Evolutionary conservation across 306 rosid genomes (phyloP).

Genomic region (Aeschynomene evenia): DNA sequence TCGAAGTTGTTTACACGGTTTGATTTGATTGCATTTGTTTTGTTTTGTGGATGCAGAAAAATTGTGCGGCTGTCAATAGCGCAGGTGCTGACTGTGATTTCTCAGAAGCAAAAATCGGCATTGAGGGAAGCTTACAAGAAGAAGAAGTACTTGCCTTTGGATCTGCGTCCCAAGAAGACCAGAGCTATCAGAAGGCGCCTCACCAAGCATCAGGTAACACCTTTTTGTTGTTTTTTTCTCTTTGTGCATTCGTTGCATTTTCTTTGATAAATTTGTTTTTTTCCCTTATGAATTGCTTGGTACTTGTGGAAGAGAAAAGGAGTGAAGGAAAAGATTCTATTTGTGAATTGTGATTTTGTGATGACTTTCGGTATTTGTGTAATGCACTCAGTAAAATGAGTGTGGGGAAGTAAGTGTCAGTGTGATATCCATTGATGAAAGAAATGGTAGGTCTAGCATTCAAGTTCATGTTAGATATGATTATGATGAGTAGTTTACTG

Average conservation of each 20-base stretch:
- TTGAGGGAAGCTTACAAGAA: constrained; percentile 63
- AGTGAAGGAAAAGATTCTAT: neutral
- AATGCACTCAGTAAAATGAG: neutral
- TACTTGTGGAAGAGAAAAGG: neutral
- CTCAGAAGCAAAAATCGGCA: constrained; percentile 66
- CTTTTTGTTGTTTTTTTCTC: neutral
- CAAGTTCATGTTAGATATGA: neutral
- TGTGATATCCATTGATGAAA: neutral
- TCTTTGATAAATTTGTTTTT: neutral
- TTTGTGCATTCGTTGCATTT: too few species aligned
- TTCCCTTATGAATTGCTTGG: neutral
- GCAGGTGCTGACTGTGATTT: constrained; percentile 63
- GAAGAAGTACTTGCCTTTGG: constrained; percentile 63
- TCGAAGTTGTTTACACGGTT: neutral
- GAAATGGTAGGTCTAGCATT: neutral
- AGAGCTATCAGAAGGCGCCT: constrained; percentile 68
- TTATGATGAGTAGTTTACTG: neutral
- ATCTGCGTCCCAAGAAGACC: constrained; percentile 69
- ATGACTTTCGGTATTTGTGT: neutral
- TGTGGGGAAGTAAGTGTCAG: neutral
- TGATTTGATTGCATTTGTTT: neutral
- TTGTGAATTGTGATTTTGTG: neutral
- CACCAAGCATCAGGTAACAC: constrained; percentile 64
- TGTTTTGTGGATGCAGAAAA: constrained; percentile 44
- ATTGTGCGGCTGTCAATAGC: constrained; percentile 62